Evolutionary conservation across 2,329 filamentous ascomycete genomes (phyloP).

Genomic region (Emmonsiellopsis sp.): DNA sequence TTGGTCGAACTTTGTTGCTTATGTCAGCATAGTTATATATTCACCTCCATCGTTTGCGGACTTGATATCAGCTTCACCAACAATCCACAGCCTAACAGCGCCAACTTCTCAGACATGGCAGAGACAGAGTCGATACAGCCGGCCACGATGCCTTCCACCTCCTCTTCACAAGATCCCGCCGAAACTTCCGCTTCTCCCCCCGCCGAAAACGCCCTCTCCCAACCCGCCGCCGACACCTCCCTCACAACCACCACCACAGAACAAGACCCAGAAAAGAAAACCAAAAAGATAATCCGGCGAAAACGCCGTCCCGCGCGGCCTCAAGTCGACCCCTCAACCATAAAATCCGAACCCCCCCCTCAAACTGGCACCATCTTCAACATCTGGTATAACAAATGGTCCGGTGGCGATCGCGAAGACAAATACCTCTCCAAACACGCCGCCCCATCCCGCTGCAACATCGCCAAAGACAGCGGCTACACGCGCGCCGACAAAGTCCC

Average conservation of each 20-base stretch:
- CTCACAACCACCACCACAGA: slow-evolving; percentile 22
- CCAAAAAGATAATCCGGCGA: slow-evolving; percentile 85
- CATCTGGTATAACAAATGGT: slow-evolving; percentile 99
- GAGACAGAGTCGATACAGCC: slow-evolving; percentile 7
- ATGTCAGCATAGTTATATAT: neutral
- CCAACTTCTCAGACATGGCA: slow-evolving; percentile 5
- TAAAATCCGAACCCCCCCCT: slow-evolving; percentile 75
- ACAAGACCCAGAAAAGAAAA: slow-evolving; percentile 45
- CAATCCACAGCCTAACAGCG: neutral
- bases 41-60: neutral
- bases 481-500: slow-evolving; percentile 66
- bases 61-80: neutral
- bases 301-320: slow-evolving; percentile 83
- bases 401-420: slow-evolving; percentile 87
- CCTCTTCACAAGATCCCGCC: neutral
- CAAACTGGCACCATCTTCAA: slow-evolving; percentile 96
- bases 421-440: slow-evolving; percentile 75
- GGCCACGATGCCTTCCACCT: neutral
- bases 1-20: neutral
- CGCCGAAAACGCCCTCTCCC: slow-evolving; percentile 12
- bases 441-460: slow-evolving; percentile 77
- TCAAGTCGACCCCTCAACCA: slow-evolving; percentile 76
- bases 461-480: slow-evolving; percentile 69
- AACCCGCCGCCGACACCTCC: slow-evolving; percentile 9
- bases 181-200: slow-evolving; percentile 5